Evolutionary conservation across 495 filamentous ascomycete genomes (phyloP), one percentile per base, ranked within the genome.

Genomic region (Parmelia sp.): DNA sequence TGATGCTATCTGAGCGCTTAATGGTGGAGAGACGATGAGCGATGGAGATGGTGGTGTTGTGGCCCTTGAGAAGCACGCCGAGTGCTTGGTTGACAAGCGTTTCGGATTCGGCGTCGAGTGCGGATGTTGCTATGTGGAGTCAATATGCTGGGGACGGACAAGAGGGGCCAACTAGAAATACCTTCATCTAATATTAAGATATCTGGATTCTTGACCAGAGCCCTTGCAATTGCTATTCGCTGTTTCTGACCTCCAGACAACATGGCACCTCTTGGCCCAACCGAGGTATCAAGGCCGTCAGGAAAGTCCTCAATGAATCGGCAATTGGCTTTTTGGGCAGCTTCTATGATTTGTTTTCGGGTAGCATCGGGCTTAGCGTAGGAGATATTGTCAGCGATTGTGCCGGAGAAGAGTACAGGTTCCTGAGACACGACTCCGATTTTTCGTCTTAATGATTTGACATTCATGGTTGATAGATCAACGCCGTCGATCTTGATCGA

Each of bases 181-280:
- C 51, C 51, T 82, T 98, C 94, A 73, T 98, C 94, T 3, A 98
- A 83, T 65, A 98, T 93, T 61, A 98, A 74, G 71, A 98, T 97
- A 74, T 98, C 95, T 0, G 94, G 94, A 59, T 96, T 85, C 76
- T 97, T 97, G 69, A 98, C 87, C 27, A 98, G 80, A 12, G 94
- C 94, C 57, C 94, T 83, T 0, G 94, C 94, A 75, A 98, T 97
- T 31, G 94, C 95, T 70, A 99, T 97, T 63, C 94, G 89, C 72
- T 97, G 95, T 75, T 97, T 97, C 74, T 98, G 94, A 2, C 94
- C 94, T 40, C 94, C 94, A 11, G 91, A 96, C 10, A 99, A 81
- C 74, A 97, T 94, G 4, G 94, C 91, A 29, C 94, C 94, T 45
- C 94, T 86, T 23, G 94, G 89, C 57, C 94, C 94, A 12, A 96